Percentiles rank a stretch among this genome's conserved stretches.
phyloP scores from a whole-genome alignment of 768 basidiomycete genomes.

The Scleroderma citrinum region DNA sequence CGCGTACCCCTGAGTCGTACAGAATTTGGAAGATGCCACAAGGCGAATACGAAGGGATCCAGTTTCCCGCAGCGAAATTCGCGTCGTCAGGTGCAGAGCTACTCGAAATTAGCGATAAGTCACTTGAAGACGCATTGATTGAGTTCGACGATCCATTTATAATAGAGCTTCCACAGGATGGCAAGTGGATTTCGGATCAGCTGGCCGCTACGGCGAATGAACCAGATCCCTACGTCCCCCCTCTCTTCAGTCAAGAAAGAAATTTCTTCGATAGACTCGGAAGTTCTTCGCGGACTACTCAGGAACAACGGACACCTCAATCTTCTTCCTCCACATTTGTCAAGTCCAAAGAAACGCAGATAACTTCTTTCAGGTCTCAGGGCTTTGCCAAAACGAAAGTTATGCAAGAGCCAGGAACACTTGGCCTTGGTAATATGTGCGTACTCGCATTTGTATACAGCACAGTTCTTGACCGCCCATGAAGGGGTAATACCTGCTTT shows the following conservation, averaged over 20 bases:
- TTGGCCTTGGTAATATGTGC: constrained; percentile 86
- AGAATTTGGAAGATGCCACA: constrained; percentile 62
- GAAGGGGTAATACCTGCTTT: constrained; percentile 94
- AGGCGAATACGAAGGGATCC: constrained; percentile 27
- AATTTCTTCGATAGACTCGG: constrained; percentile 52
- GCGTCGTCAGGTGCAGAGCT: constrained; percentile 32
- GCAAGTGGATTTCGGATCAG: constrained; percentile 52
- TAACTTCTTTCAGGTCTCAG: constrained; percentile 27
- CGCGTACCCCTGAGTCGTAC: constrained; percentile 33
- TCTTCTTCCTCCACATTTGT: constrained; percentile 16
- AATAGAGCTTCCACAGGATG: constrained; percentile 64
- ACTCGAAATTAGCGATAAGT: constrained; percentile 38
- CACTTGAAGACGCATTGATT: constrained; percentile 54
- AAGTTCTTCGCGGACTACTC: constrained; percentile 16
- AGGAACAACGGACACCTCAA: constrained; percentile 18
- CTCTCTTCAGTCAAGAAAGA: constrained; percentile 47
- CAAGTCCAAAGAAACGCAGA: constrained; percentile 22
- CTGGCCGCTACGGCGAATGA: constrained; percentile 3
- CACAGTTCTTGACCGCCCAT: constrained; percentile 11
- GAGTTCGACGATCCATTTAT: constrained; percentile 64
- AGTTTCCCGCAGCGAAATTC: constrained; percentile 24
- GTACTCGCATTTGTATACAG: constrained; percentile 20
- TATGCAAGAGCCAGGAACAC: constrained; percentile 60
- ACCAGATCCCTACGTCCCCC: constrained; percentile 31
- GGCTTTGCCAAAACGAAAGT: constrained; percentile 34